phyloP scores from a whole-genome alignment of 2,329 filamentous ascomycete genomes.

The Penicillium freii region DNA sequence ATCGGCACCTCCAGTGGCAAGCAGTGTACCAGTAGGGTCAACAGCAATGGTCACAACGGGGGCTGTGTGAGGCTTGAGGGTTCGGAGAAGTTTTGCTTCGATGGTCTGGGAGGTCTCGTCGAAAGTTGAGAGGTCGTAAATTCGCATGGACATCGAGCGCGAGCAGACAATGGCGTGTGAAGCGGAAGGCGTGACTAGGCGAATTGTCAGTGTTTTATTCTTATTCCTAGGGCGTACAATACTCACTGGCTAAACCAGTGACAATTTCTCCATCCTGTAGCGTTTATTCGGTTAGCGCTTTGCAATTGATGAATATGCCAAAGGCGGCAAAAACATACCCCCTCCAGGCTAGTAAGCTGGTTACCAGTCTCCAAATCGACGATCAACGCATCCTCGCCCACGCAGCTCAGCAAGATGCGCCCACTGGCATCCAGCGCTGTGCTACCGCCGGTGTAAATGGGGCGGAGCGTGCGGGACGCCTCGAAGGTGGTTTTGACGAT shows the following conservation, averaged over 20 bases:
- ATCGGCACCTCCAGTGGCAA: constrained; percentile 91
- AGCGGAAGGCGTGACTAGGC: constrained; percentile 75
- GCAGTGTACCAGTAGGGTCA: constrained; percentile 80
- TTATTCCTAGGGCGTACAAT: neutral
- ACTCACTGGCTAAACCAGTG: constrained; percentile 46
- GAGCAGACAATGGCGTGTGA: constrained; percentile 90
- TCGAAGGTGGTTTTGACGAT: constrained; percentile 84
- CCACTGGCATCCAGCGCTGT: constrained; percentile 79
- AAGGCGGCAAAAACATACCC: constrained; percentile 55
- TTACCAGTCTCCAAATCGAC: constrained; percentile 80
- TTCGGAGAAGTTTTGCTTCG: constrained; percentile 68
- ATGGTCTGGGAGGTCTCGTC: constrained; percentile 57
- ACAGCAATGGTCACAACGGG: constrained; percentile 84
- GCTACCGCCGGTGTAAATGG: constrained; percentile 89
- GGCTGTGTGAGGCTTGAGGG: constrained; percentile 83
- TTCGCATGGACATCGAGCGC: constrained; percentile 91
- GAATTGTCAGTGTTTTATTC: constrained; percentile 10
- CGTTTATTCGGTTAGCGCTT: constrained; percentile 14
- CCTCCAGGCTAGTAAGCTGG: constrained; percentile 82
- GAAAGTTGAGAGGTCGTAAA: constrained; percentile 69
- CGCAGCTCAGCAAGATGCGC: constrained; percentile 76
- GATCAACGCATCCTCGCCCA: constrained; percentile 89
- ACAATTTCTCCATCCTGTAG: constrained; percentile 62
- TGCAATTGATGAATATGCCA: constrained; percentile 15
- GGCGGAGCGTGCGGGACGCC: constrained; percentile 75